Conservation (phyloP, 805 yeast species). For the Lipomyces japonicus region DNA sequence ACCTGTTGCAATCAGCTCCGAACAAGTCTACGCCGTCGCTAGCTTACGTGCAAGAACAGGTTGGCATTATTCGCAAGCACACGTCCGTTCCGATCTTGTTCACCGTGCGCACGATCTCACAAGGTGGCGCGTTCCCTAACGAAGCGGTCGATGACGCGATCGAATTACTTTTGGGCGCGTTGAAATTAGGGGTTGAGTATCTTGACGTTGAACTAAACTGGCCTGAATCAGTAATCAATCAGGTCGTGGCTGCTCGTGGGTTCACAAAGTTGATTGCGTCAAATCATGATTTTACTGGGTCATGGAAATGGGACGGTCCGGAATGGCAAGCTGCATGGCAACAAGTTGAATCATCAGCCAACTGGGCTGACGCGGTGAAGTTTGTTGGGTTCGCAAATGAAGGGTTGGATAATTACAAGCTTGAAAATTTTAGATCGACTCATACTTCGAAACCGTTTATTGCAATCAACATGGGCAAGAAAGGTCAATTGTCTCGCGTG, state of each 20-base stretch:
- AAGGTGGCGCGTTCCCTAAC: conserved; percentile 81
- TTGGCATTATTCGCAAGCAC: conserved; percentile 62
- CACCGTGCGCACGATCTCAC: conserved; percentile 71
- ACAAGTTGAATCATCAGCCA: conserved; percentile 47
- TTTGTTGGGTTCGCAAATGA: conserved; percentile 73
- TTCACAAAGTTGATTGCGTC: conserved; percentile 76
- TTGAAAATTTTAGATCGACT: conserved; percentile 63
- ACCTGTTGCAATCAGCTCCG: conserved; percentile 44
- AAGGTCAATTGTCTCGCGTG: conserved; percentile 76
- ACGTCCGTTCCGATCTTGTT: conserved; percentile 71
- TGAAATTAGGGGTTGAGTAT: conserved; percentile 73
- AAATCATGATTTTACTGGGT: conserved; percentile 68
- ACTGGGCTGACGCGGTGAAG: conserved; percentile 66
- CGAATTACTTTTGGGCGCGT: conserved; percentile 55
- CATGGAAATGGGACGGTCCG: conserved; percentile 57
- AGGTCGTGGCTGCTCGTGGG: conserved; percentile 51
- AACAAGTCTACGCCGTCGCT: conserved; percentile 29
- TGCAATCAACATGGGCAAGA: conserved; percentile 75
- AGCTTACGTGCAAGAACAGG: conserved; percentile 65
- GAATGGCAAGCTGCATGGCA: conserved; percentile 74
- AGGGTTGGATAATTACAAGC: conserved; percentile 61
- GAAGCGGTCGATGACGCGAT: conserved; percentile 47
- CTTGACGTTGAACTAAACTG: conserved; percentile 75
- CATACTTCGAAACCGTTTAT: conserved; percentile 61
- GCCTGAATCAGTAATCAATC: conserved; percentile 53